Percentiles rank a stretch among this genome's conserved stretches.
These are phyloP conservation scores for Claviceps purpurea DNA, from an alignment of 2,329 filamentous ascomycete species.

Conservation along the genomic window DNA sequence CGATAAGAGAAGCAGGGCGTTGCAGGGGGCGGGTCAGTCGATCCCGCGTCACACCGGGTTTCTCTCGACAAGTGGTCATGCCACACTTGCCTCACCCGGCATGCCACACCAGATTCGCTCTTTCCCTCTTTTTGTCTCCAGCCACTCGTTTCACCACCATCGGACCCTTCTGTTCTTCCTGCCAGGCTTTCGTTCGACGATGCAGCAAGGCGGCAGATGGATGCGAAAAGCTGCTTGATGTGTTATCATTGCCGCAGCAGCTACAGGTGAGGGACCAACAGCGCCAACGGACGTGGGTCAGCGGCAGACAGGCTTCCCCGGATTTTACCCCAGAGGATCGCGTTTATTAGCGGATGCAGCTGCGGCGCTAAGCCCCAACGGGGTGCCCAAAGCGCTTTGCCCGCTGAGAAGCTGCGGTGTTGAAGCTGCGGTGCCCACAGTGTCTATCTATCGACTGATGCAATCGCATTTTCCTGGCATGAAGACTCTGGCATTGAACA, in stretches of 20 bases:
- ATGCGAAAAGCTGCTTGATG: not conserved
- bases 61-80: constrained; percentile 1
- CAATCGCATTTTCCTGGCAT: not conserved
- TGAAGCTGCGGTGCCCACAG: not conserved
- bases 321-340: constrained; percentile 13
- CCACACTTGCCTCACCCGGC: constrained; percentile 1
- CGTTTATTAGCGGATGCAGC: constrained; percentile 7
- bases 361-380: constrained; percentile 1
- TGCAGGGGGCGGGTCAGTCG: not conserved
- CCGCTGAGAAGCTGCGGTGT: not conserved
- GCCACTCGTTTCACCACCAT: not conserved
- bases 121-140: not conserved
- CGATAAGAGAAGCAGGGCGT: too few relatives aligned
- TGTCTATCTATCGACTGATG: not conserved
- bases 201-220: not conserved
- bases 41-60: not conserved
- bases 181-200: not conserved
- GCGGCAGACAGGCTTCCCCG: constrained; percentile 12
- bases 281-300: constrained; percentile 7
- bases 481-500: too few relatives aligned
- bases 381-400: not conserved
- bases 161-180: not conserved
- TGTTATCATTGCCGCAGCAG: not conserved
- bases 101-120: not conserved
- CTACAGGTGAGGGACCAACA: too few relatives aligned